These are phyloP conservation scores for Nigrograna mackinnonii DNA, from an alignment of 2,329 filamentous ascomycete genomes.

Conservation along the genomic window DNA sequence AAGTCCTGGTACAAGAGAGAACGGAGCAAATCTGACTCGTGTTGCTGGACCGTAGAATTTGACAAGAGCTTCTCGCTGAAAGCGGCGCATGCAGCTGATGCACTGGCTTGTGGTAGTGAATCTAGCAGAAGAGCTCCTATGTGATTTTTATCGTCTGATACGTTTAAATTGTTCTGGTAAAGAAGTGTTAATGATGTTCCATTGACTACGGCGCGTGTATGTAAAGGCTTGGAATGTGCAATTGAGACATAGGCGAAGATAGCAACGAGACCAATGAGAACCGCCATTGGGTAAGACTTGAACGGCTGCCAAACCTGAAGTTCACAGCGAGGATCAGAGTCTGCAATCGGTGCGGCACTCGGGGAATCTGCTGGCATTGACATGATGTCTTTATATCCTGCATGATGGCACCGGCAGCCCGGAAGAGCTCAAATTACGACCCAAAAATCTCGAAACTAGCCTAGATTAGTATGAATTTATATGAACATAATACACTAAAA, in stretches of 20 bases:
- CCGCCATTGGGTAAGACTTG: conserved; percentile 20
- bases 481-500: conserved; percentile 26
- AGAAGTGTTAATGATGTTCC: conserved; percentile 53
- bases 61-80: conserved; percentile 54
- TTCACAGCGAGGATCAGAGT: conserved; percentile 3
- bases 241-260: conserved; percentile 20
- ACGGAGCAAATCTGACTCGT: conserved; percentile 50
- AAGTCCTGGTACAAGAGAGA: conserved; percentile 52
- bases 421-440: conserved; percentile 17
- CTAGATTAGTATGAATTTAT: conserved; percentile 15
- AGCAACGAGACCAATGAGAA: no score
- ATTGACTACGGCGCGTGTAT: conserved; percentile 12
- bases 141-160: conserved; percentile 57
- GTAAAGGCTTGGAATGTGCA: conserved; percentile 20
- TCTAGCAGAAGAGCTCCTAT: conserved; percentile 56
- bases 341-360: conserved; percentile 1
- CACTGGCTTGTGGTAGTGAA: conserved; percentile 41
- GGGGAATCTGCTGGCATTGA: background rate
- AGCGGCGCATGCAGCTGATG: conserved; percentile 48
- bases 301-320: conserved; percentile 23
- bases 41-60: conserved; percentile 43
- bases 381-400: conserved; percentile 10
- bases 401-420: conserved; percentile 24
- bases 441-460: conserved; percentile 18
- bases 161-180: conserved; percentile 60